phyloP scores from a whole-genome alignment of 1,139 yeast species.

The Pichia sp. region DNA sequence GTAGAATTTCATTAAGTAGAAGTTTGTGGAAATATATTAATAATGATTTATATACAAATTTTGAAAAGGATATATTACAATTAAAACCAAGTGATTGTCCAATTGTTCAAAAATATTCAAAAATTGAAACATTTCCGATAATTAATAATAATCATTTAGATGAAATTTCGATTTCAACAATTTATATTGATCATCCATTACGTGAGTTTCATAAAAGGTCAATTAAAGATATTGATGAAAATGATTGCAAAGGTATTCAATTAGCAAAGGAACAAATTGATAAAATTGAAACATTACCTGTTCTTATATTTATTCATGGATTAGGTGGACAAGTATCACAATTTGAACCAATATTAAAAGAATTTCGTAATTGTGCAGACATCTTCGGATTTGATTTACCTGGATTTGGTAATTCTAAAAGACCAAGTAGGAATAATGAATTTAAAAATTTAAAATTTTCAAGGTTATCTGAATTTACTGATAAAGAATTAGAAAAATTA shows the following conservation, averaged over 20 bases:
- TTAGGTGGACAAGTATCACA: conserved; percentile 75
- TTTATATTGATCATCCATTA: conserved; percentile 52
- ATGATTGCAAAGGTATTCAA: conserved; percentile 18
- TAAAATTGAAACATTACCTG: conserved; percentile 47
- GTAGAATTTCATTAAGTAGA: conserved; percentile 3
- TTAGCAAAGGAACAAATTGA: conserved; percentile 27
- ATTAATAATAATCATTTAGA: conserved; percentile 29
- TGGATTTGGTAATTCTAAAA: conserved; percentile 60
- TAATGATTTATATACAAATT: conserved; percentile 23
- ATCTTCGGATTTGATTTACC: conserved; percentile 64
- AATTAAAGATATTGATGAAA: conserved; percentile 21
- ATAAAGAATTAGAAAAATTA: conserved; percentile 21
- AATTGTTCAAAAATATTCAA: conserved; percentile 43
- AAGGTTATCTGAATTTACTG: conserved; percentile 21
- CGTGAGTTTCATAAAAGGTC: conserved; percentile 41
- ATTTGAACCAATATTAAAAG: conserved; percentile 60
- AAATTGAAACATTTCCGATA: conserved; percentile 36
- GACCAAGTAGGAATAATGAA: conserved; percentile 17
- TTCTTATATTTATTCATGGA: conserved; percentile 62
- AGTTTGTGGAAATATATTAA: conserved; percentile 13
- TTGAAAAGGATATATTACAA: conserved; percentile 36
- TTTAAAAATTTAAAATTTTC: conserved; percentile 13
- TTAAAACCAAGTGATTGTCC: conserved; percentile 53
- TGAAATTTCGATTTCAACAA: conserved; percentile 35
- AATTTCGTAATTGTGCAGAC: conserved; percentile 61